Evolutionary conservation across 2,329 filamentous ascomycete species (phyloP).

Genomic region (Tetracladium maxilliforme): DNA sequence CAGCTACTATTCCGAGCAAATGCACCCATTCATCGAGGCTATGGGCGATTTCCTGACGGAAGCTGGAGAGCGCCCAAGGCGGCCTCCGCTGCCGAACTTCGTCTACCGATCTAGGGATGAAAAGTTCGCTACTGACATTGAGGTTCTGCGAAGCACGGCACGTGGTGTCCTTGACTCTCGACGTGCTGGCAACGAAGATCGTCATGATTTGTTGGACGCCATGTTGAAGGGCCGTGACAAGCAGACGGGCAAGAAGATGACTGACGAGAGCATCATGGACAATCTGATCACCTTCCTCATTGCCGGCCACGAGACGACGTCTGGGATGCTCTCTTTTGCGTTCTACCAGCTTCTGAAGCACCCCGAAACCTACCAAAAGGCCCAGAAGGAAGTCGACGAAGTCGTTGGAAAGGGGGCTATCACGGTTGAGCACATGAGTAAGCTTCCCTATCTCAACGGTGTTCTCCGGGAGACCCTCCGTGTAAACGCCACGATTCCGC

Average conservation of each 20-base stretch:
- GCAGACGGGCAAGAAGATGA: slow-evolving; percentile 30
- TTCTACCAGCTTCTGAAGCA: slow-evolving; percentile 52
- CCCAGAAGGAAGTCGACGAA: slow-evolving; percentile 51
- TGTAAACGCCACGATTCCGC: slow-evolving; percentile 31
- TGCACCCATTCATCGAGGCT: slow-evolving; percentile 53
- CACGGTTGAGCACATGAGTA: slow-evolving; percentile 42
- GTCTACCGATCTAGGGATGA: slow-evolving; percentile 24
- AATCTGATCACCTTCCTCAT: slow-evolving; percentile 39
- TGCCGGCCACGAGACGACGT: slow-evolving; percentile 51
- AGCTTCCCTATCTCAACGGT: slow-evolving; percentile 38
- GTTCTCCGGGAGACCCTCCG: slow-evolving; percentile 39
- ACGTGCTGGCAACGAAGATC: slow-evolving; percentile 21
- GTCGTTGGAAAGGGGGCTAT: slow-evolving; percentile 45
- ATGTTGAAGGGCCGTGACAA: slow-evolving; percentile 35
- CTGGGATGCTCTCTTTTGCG: slow-evolving; percentile 48
- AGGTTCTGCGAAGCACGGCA: slow-evolving; percentile 36
- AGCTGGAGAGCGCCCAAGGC: slow-evolving; percentile 31
- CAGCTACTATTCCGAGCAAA: slow-evolving; percentile 49
- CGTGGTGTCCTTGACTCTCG: slow-evolving; percentile 42
- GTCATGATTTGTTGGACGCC: slow-evolving; percentile 34
- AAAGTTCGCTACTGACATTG: slow-evolving; percentile 36
- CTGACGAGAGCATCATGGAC: slow-evolving; percentile 27
- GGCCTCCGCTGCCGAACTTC: slow-evolving; percentile 28
- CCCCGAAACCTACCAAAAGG: slow-evolving; percentile 41
- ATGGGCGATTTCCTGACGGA: slow-evolving; percentile 48